phyloP scores from a whole-genome alignment of 805 yeast species.

The Kazachstania bromeliacearum region DNA sequence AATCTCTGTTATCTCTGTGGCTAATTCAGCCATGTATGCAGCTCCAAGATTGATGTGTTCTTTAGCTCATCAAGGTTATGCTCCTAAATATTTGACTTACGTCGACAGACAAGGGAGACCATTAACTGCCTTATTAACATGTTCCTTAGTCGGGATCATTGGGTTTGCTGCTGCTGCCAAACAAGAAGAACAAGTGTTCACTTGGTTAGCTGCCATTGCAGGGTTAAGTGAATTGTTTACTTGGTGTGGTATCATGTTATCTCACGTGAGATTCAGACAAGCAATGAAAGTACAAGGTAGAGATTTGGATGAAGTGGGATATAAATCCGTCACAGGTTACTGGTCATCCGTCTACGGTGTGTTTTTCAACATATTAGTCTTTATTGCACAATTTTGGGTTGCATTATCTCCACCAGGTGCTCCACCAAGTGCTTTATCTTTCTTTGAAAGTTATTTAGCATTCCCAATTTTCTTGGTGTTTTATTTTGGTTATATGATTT shows the following conservation, averaged over 20 bases:
- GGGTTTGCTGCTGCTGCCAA: slow-evolving; percentile 52
- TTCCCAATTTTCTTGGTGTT: slow-evolving; percentile 35
- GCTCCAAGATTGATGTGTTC: slow-evolving; percentile 64
- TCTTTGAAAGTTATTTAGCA: slow-evolving; percentile 50
- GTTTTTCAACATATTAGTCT: slow-evolving; percentile 39
- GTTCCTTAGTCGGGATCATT: slow-evolving; percentile 47
- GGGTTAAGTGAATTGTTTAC: slow-evolving; percentile 54
- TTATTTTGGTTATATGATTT: slow-evolving; percentile 44
- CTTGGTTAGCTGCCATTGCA: slow-evolving; percentile 52
- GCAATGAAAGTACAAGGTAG: slow-evolving; percentile 47
- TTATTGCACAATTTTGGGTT: slow-evolving; percentile 55
- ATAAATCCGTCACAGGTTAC: slow-evolving; percentile 38
- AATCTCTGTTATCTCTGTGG: slow-evolving; percentile 65
- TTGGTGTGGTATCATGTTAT: slow-evolving; percentile 46
- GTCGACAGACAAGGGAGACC: slow-evolving; percentile 56
- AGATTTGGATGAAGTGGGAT: slow-evolving; percentile 39
- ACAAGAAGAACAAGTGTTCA: slow-evolving; percentile 44
- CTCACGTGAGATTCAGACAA: slow-evolving; percentile 45
- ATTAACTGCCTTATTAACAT: slow-evolving; percentile 40
- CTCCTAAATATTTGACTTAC: slow-evolving; percentile 45
- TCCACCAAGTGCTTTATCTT: slow-evolving; percentile 30
- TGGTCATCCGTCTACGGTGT: slow-evolving; percentile 44
- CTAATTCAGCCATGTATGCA: slow-evolving; percentile 66
- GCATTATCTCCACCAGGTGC: slow-evolving; percentile 48
- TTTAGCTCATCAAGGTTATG: slow-evolving; percentile 64